Conservation (phyloP, 305 asterid genomes). For the Galium porrigens region DNA sequence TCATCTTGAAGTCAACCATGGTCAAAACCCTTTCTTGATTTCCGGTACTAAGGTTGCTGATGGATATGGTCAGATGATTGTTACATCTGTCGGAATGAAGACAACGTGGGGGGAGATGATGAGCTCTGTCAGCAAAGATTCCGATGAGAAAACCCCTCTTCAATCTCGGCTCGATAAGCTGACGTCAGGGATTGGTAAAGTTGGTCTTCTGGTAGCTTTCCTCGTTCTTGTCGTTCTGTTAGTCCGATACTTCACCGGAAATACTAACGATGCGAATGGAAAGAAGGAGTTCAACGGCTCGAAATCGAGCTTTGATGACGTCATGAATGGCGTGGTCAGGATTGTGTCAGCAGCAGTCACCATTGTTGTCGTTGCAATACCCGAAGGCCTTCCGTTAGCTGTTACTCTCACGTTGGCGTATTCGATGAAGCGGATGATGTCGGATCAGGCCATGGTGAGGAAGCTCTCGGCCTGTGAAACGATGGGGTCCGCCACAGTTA, state of each 20-base stretch:
- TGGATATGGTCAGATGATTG: conserved; percentile 45
- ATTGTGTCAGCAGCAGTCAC: conserved; percentile 61
- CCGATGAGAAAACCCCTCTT: conserved; percentile 48
- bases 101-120: conserved; percentile 65
- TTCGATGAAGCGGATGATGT: conserved; percentile 52
- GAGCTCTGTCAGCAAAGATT: conserved; percentile 28
- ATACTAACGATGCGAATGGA: conserved; percentile 34
- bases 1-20: conserved; percentile 23
- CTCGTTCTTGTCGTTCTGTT: conserved; percentile 42
- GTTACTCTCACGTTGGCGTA: conserved; percentile 45
- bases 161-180: conserved; percentile 42
- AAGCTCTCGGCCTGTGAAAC: conserved; percentile 46
- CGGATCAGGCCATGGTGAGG: conserved; percentile 47
- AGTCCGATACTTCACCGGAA: conserved; percentile 52
- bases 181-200: conserved; percentile 43
- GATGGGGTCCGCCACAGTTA: conserved; percentile 46
- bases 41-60: conserved; percentile 45
- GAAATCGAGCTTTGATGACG: conserved; percentile 29
- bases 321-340: conserved; percentile 37
- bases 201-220: conserved; percentile 42
- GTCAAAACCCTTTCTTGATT: conserved; percentile 31
- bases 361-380: conserved; percentile 58
- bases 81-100: conserved; percentile 49
- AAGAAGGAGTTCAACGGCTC: conserved; percentile 28
- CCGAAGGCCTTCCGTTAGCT: conserved; percentile 50